Percentiles rank a stretch among this genome's conserved stretches.
Evolutionary conservation across 306 rosid species (phyloP).

Genomic region (Gleditsia sinensis): DNA sequence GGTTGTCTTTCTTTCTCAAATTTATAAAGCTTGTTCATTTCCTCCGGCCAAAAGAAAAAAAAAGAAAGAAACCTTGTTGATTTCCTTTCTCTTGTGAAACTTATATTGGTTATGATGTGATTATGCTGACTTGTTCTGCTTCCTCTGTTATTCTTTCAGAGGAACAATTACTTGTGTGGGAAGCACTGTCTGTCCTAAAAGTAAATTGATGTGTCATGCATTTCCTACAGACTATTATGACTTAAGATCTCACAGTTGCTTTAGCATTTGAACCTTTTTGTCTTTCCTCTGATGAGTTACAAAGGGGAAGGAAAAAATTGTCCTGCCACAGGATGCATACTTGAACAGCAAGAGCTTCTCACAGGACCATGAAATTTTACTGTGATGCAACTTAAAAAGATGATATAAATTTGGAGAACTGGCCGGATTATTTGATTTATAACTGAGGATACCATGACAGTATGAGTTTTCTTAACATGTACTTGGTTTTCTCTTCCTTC

Average conservation of each 20-base stretch:
- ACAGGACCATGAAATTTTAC: too few relatives aligned
- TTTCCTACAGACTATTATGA: too few relatives aligned
- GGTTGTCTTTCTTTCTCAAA: neutral
- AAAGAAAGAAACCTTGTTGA: neutral
- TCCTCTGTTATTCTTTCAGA: conserved; percentile 30
- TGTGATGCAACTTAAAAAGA: too few relatives aligned
- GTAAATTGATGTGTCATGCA: too few relatives aligned
- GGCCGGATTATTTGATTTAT: too few relatives aligned
- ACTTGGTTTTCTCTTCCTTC: too few relatives aligned
- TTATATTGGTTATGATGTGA: neutral
- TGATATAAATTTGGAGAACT: neutral
- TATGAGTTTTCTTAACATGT: too few relatives aligned
- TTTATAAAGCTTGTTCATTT: neutral
- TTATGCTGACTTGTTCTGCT: conserved; percentile 29
- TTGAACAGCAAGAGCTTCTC: neutral
- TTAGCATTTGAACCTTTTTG: neutral
- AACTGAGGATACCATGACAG: too few relatives aligned
- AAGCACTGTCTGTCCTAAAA: conserved; percentile 33
- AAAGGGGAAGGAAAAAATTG: too few relatives aligned
- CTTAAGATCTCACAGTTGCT: too few relatives aligned
- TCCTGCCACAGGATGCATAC: neutral
- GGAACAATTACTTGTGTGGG: conserved; percentile 46
- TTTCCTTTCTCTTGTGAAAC: neutral
- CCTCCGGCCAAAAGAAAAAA: neutral
- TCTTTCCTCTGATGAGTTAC: neutral